Base-by-base conservation (phyloP, 2,329 filamentous ascomycete genomes). In the Verticillium zaregamsianum region DNA sequence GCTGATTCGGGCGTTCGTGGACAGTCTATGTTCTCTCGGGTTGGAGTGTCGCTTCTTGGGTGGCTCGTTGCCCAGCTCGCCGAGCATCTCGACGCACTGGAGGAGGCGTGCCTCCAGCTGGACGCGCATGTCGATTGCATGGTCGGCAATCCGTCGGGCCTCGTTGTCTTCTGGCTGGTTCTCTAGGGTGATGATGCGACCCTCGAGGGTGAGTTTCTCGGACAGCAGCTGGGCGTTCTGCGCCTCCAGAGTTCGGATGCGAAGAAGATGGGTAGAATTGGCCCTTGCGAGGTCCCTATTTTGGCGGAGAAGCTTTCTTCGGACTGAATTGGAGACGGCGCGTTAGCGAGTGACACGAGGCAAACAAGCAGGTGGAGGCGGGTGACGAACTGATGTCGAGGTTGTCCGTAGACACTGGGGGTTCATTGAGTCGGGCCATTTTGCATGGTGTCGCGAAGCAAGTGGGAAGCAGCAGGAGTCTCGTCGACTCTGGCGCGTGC, bases 361-460 rank as follows among this genome's bases (percentile, higher is more conserved):
- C 33, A 55, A 55, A 55, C n/a, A 55, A 33, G n/a, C 15, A n/a
- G 28, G 15, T 33, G 31, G 25, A 55, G 31, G 3, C 17, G 28
- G 31, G 11, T 17, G 54, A 33, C 54, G 15, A 81, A 92, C 90
- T 79, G 72, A 84, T 87, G 73, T 93, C 90, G 67, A 92, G 76
- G 72, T 81, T 88, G 77, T 92, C 90, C 72, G 81, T 82, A 70
- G 89, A 84, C 77, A 83, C 78, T 66, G 86, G 82, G 72, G 85
- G 84, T 81, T 93, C 90, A 79, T 93, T 93, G 68, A 94, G 83
- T 79, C 90, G 86, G 78, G 91, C 91, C 91, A 94, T 94, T 70
- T 76, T 73, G 79, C 80, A 77, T 75, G 67, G 62, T 69, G 59
- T 58, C 57, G 57, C 31, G 28, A 28, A 52, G 56, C 31, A 9